Base-by-base conservation (phyloP, 257 asterid species). In the Sherardia arvensis region DNA sequence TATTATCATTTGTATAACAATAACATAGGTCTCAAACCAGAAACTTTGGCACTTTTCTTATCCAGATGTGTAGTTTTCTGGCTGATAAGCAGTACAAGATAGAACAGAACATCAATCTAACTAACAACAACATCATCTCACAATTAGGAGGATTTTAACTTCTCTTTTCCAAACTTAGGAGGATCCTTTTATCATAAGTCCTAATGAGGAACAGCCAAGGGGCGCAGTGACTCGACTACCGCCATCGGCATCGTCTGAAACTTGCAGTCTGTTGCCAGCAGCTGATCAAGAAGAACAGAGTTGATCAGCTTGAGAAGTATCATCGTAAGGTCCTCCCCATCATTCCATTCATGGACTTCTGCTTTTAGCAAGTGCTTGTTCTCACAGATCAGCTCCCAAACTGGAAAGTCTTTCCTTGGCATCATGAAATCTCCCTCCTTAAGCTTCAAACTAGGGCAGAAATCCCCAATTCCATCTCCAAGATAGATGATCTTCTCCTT, bases 401-500 rank as follows among this genome's bases (percentile, higher is more conserved):
- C 93, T 0, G 96, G 95, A 47, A 76, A 90, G 48, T 82, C 54
- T 70, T 85, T 85, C 73, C 96, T 86, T 7, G 96, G 96, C 98
- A 91, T 85, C 77, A 83, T 64, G 59, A 68, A 74, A 48, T 91
- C 94, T 29, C 9, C 73, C 33, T 78, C 85, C n/a, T 53, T 70
- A 0, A 83, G 79, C 62, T 69, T 83, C 72, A 83, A 76, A 21
- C 74, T 73, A 1, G 89, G 84, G 14, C 84, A 83, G 58, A 80
- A 90, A 71, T 90, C 96, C 0, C 95, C 95, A 2, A 0, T 21
- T 54, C 96, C 96, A 18, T 90, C 97, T 3, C 97, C 97, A 0
- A 87, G 71, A 30, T 90, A 90, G 28, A 87, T 80, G 29, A 84
- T 66, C 48, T 77, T 82, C 15, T 84, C 84, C 76, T 78, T 73